Evolutionary conservation across 805 yeast genomes (phyloP).

Genomic region (Ogataea paradorogensis): DNA sequence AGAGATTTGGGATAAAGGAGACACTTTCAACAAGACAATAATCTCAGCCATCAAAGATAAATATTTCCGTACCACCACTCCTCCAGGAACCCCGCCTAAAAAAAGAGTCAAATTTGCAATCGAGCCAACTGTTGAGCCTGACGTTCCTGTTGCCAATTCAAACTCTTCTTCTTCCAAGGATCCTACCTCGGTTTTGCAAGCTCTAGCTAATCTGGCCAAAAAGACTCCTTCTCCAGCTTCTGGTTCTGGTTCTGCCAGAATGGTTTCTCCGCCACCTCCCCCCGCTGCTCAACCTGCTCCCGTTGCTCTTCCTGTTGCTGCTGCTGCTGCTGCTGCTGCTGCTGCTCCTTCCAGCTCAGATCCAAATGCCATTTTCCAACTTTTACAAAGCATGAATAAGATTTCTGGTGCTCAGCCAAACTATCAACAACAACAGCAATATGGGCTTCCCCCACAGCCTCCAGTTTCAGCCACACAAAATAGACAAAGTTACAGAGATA

Average conservation of each 20-base stretch:
- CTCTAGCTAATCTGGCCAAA: constrained; percentile 59
- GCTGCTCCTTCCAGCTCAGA: constrained; percentile 26
- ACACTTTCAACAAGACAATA: constrained; percentile 62
- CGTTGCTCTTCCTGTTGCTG: constrained; percentile 9
- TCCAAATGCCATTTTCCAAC: constrained; percentile 45
- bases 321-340: constrained; percentile 12
- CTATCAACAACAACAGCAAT: constrained; percentile 23
- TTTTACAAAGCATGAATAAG: constrained; percentile 50
- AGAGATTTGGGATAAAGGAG: constrained; percentile 89
- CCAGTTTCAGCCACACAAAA: constrained; percentile 21
- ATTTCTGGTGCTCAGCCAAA: constrained; percentile 24
- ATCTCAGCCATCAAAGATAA: constrained; percentile 56
- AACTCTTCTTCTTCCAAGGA: constrained; percentile 36
- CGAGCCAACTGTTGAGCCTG: constrained; percentile 13
- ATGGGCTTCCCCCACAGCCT: constrained; percentile 22
- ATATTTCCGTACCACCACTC: constrained; percentile 64
- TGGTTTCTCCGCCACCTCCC: constrained; percentile 30
- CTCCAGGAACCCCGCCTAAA: constrained; percentile 64
- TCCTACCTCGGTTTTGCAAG: constrained; percentile 66
- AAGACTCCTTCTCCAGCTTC: constrained; percentile 38
- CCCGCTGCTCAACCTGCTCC: constrained; percentile 14
- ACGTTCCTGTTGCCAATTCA: constrained; percentile 13
- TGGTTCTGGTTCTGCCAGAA: constrained; percentile 33
- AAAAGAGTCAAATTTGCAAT: constrained; percentile 31
- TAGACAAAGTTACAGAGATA: constrained; percentile 31